Evolutionary conservation across 129 eudicot species (phyloP).

Genomic region (Helianthus tuberosus): DNA sequence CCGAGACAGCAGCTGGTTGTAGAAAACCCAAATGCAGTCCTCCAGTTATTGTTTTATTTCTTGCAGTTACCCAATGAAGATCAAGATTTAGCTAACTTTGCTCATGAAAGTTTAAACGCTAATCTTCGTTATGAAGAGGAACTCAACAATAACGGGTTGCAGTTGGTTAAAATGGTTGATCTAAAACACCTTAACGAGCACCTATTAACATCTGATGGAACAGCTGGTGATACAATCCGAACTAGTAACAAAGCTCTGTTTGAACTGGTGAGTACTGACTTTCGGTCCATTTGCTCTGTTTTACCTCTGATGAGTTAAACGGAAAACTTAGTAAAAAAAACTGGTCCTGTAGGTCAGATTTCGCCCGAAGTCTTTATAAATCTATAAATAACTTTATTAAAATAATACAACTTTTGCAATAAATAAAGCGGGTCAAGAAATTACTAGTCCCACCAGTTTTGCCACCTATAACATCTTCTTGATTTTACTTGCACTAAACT

Average conservation of each 20-base stretch:
- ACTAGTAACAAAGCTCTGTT: conserved; percentile 18
- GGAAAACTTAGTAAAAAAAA: too few species aligned
- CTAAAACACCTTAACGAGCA: conserved; percentile 12
- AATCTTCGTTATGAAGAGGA: conserved; percentile 26
- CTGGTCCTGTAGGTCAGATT: not conserved
- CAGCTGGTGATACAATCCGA: not conserved
- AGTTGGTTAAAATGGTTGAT: conserved; percentile 10
- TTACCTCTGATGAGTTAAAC: not conserved
- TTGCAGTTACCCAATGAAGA: conserved; percentile 46
- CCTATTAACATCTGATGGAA: conserved; percentile 7
- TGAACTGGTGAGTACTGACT: conserved; percentile 27
- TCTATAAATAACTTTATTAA: too few species aligned
- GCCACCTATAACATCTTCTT: too few species aligned
- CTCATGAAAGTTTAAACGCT: conserved; percentile 14
- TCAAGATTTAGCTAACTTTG: conserved; percentile 20
- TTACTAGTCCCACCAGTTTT: too few species aligned
- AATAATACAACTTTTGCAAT: too few species aligned
- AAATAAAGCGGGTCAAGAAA: too few species aligned
- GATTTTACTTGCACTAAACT: not conserved
- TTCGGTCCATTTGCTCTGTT: not conserved
- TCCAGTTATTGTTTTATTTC: conserved; percentile 58
- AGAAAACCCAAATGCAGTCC: conserved; percentile 67
- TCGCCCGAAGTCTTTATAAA: not conserved
- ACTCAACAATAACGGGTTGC: conserved; percentile 17
- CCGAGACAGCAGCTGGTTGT: conserved; percentile 33